A percentile compares a stretch with the other conserved stretches of the same genome.
These are phyloP conservation scores for Eucalyptus curtisii DNA, from an alignment of 345 rosid genomes.

Conservation along the genomic window DNA sequence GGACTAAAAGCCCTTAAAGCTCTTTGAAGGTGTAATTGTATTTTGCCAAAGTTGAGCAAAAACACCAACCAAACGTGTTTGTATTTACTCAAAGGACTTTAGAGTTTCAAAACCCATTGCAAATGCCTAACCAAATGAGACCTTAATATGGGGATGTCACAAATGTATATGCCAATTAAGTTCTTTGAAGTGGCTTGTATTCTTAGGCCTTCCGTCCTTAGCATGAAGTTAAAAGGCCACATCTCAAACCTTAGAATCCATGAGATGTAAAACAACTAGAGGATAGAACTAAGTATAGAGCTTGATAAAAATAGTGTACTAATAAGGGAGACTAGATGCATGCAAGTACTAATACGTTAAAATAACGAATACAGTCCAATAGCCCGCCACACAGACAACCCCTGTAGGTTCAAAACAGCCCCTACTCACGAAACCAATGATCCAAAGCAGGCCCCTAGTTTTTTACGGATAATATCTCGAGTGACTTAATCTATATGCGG, in stretches of 20 bases:
- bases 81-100: too few species aligned
- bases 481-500: not conserved
- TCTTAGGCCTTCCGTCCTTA: not conserved
- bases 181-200: not conserved
- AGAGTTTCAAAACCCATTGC: too few species aligned
- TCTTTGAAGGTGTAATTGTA: too few species aligned
- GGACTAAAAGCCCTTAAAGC: too few species aligned
- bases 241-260: not conserved
- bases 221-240: not conserved
- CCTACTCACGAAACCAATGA: not conserved
- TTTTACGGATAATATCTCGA: not conserved
- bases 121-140: too few species aligned
- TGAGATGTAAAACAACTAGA: too few species aligned
- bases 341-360: fast-evolving
- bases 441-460: not conserved
- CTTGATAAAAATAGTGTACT: too few species aligned
- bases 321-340: fast-evolving
- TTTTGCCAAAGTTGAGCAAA: too few species aligned
- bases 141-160: not conserved
- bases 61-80: too few species aligned
- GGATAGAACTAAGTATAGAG: not conserved
- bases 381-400: not conserved
- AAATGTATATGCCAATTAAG: fast-evolving
- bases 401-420: not conserved
- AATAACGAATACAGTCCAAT: fast-evolving